A percentile compares a stretch with the other conserved stretches of the same genome.
Evolutionary conservation across 2,329 filamentous ascomycete genomes (phyloP).

Genomic region (Leptographium lundbergii): DNA sequence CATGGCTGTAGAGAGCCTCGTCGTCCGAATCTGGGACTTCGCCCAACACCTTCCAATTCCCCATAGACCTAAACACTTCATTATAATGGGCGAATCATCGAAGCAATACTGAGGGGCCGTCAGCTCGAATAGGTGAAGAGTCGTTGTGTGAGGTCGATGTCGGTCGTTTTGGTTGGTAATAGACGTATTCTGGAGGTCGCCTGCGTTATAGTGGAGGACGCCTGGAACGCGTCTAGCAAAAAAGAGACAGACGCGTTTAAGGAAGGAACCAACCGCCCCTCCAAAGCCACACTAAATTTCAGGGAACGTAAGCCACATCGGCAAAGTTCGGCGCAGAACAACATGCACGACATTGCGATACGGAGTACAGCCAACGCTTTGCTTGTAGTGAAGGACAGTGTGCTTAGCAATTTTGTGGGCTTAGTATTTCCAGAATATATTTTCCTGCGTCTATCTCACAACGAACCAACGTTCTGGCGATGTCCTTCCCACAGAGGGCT

Average conservation of each 20-base stretch:
- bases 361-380: not conserved
- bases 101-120: not conserved
- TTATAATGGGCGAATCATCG: slow-evolving; percentile 10
- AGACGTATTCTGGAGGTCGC: not conserved
- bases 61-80: slow-evolving; percentile 23
- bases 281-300: not conserved
- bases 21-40: slow-evolving; percentile 32
- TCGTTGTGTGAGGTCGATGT: not conserved
- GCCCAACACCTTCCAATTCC: slow-evolving; percentile 30
- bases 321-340: not conserved
- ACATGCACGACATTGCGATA: not conserved
- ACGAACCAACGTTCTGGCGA: not conserved
- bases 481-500: slow-evolving; percentile 8
- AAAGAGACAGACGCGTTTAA: not conserved
- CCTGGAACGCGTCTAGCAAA: not conserved
- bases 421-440: not conserved
- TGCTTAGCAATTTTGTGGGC: no score
- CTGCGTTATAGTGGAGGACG: not conserved
- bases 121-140: not conserved
- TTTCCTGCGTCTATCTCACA: not conserved
- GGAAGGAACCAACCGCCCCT: not conserved
- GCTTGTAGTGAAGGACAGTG: not conserved
- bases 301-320: not conserved
- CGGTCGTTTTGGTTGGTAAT: not conserved
- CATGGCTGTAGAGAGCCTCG: slow-evolving; percentile 25